Evolutionary conservation across 192 early-diverging fungal genomes (phyloP).

Genomic region (Backusella tarrabulga): DNA sequence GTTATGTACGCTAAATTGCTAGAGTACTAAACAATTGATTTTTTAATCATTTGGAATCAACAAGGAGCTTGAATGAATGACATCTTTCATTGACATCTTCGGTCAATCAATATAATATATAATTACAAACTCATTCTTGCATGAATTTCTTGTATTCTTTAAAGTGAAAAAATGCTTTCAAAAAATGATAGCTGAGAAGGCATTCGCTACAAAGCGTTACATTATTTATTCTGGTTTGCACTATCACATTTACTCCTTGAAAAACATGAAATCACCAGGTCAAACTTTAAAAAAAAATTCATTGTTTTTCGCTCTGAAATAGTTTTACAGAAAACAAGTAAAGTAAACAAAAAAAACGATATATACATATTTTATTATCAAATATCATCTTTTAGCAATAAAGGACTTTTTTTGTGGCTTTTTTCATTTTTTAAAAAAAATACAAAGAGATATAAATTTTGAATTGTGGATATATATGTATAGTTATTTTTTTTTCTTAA

Average conservation of each 20-base stretch:
- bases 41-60: too few relatives aligned
- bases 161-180: too few relatives aligned
- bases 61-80: too few relatives aligned
- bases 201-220: background rate
- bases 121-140: too few relatives aligned
- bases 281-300: background rate
- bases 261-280: background rate
- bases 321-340: background rate
- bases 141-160: too few relatives aligned
- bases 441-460: background rate
- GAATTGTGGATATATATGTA: background rate
- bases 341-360: background rate
- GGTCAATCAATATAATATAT: too few relatives aligned
- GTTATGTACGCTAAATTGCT: too few relatives aligned
- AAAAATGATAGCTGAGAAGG: too few relatives aligned
- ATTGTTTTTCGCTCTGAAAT: background rate
- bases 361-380: background rate
- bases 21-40: too few relatives aligned
- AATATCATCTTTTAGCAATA: background rate
- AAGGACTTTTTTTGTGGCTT: background rate
- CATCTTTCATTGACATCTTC: too few relatives aligned
- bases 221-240: background rate
- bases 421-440: too few relatives aligned
- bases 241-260: too few relatives aligned
- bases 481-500: background rate